Base-by-base conservation (phyloP, 2,329 filamentous ascomycete species). In the Thelonectria olida region DNA sequence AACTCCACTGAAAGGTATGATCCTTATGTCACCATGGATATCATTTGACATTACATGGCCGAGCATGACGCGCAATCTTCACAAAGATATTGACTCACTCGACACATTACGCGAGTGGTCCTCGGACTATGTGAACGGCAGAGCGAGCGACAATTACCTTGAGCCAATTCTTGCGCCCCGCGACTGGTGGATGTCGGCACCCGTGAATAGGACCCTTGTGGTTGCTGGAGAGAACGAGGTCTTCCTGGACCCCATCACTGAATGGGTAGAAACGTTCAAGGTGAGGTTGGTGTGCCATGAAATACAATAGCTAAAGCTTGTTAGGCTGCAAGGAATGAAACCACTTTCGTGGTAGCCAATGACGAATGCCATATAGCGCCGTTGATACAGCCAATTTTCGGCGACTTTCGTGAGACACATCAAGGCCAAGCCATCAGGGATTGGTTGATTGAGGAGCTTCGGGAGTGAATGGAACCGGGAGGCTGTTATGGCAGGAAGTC, bases 241-340 rank as follows among this genome's bases (percentile, higher is more conserved):
- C n/a, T 36, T 38, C 19, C 23, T 51, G 13, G 48, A 51, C 38
- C 28, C 48, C 36, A 2, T 56, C 31, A 20, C 13, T 28, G 15
- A 48, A 36, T 54, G 48, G 48, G 48, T 25, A 15, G 20, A 38
- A 23, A 51, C 73, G 70, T 74, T 75, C 55, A 73, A 72, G 54
- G 75, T 74, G 44, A 5, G 44, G 3, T 48, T 12, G 12, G 12
- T n/a, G 4, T 9, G 4, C 20, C n/a, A 17, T 8, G 8, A 7
- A 13, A 17, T 5, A 48, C 9, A 7, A 15, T 2, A 5, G 9
- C 25, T 48, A 8, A 48, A 12, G 2, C 17, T 28, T 34, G 3
- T 9, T 23, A 48, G 44, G 25, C 9, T 5, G 25, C 44, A 15
- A 23, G 25, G 4, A 48, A 48, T 31, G 8, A 34, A 5, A 20